A percentile compares a stretch with the other conserved stretches of the same genome.
phyloP scores from a whole-genome alignment of 176 grass and related monocot genomes.

The Eragrostis curvula region DNA sequence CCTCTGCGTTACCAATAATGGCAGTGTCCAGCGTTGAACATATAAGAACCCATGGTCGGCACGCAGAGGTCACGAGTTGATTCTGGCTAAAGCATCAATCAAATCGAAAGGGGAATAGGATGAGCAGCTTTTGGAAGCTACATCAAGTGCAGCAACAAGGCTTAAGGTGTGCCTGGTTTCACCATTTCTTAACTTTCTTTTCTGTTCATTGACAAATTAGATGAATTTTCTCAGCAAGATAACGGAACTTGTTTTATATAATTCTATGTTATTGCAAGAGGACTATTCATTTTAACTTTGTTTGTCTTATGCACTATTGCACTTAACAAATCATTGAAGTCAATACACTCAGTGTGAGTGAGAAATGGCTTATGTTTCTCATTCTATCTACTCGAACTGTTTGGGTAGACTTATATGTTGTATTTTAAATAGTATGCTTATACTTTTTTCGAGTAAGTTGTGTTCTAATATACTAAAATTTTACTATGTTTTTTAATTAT shows the following conservation, averaged over 20 bases:
- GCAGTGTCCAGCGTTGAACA: not conserved
- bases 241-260: not conserved
- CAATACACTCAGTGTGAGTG: too few relatives aligned
- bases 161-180: slow-evolving; percentile 5
- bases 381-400: too few relatives aligned
- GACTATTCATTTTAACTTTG: not conserved
- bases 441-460: too few relatives aligned
- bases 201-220: not conserved
- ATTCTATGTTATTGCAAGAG: not conserved
- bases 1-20: slow-evolving; percentile 3
- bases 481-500: too few relatives aligned
- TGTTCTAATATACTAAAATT: too few relatives aligned
- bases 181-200: not conserved
- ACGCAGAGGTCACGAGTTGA: not conserved
- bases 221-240: not conserved
- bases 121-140: not conserved
- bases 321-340: too few relatives aligned
- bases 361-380: too few relatives aligned
- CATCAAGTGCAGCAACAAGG: not conserved
- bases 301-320: not conserved
- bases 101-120: not conserved
- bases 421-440: too few relatives aligned
- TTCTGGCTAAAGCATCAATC: not conserved
- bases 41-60: not conserved
- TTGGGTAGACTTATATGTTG: too few relatives aligned